Base-by-base conservation (phyloP, 495 filamentous ascomycete genomes). In the Neurospora tetrasperma region DNA sequence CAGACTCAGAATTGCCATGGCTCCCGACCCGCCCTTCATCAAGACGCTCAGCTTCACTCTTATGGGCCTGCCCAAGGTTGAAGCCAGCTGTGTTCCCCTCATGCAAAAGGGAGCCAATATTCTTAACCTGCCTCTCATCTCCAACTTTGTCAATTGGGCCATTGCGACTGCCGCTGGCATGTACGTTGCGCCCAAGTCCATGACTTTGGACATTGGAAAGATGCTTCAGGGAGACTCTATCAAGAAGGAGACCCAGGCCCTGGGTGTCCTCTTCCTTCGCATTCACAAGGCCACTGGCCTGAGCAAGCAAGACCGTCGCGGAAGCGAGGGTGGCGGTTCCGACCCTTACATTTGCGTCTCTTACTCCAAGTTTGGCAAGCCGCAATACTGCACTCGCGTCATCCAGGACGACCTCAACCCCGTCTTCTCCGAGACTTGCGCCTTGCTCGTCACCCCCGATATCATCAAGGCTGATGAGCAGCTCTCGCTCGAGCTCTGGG, bases 111-210 rank as follows among this genome's bases (percentile, higher is more conserved):
- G 94, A 16, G 91, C 97, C 75, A 98, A 98, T 76, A 90, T 98
- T 48, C 83, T 98, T 8, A 97, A 98, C 75, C 83, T 98, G 38
- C 95, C 95, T 0, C 78, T 98, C 66, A 97, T 98, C 75, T 97
- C 93, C 0, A 95, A 97, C 74, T 98, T 98, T 79, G 94, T 97
- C 82, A 97, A 98, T 82, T 97, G 94, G 80, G 93, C 94, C n/a
- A 97, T 98, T 75, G 89, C 86, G 42, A 89, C 95, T 1, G 93
- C 94, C 5, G 89, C 90, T 42, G 91, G 90, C 78, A 92, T 97
- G 86, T 98, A 97, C 73, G 94, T 97, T 54, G 95, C 95, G 18
- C 95, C 95, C n/a, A 98, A 97, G 81, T 94, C 92, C 1, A 91
- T 97, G 91, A 93, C 92, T 3, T 87, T 98, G 73, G 94, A 98